Base-by-base conservation (phyloP, 768 basidiomycete genomes). In the Lentinula edodes region DNA sequence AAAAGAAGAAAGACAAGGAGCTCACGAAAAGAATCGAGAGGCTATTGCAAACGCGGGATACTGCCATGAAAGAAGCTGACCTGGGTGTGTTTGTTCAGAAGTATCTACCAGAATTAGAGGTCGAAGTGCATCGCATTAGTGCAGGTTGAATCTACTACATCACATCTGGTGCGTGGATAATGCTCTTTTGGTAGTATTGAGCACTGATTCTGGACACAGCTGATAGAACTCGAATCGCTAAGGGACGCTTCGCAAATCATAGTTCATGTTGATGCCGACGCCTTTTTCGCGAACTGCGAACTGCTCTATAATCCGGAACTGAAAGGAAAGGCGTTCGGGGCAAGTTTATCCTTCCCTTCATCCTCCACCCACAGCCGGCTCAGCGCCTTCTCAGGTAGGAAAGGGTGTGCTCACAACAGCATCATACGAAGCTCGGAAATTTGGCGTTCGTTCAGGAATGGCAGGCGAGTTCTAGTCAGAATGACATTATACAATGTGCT, bases 231-330 rank as follows among this genome's bases (percentile, higher is more conserved):
- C 4, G 93, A 96, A 71, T 74, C 78, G 1, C 78, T 83, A 54
- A 77, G 95, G 51, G 94, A 98, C 70, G 74, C 98, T 34, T 82
- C 83, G 2, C 91, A 95, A 71, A 82, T 75, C 18, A 91, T 99
- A 62, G 91, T 98, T 5, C 95, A 98, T 69, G 87, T 97, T 35
- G 97, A 99, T 69, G 94, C 95, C 86, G 96, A 98, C 71, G 93
- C 93, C 3, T 97, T 96, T 75, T 95, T 83, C 65, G 90, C 91
- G 10, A 90, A 81, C 53, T 91, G 93, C 0, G 92, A 94, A 70
- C 73, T 88, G 0, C 78, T 90, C 20, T 76, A 86, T 65, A 74
- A 89, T 65, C 87, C 86, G 15, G 75, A 74, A 65, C 83, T 90
- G 41, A 74, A 78, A 36, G 88, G 84, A 18, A 92, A 91, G 66